Base-by-base conservation (phyloP, 2,329 filamentous ascomycete genomes). In the Arthrobotrys megalospora region DNA sequence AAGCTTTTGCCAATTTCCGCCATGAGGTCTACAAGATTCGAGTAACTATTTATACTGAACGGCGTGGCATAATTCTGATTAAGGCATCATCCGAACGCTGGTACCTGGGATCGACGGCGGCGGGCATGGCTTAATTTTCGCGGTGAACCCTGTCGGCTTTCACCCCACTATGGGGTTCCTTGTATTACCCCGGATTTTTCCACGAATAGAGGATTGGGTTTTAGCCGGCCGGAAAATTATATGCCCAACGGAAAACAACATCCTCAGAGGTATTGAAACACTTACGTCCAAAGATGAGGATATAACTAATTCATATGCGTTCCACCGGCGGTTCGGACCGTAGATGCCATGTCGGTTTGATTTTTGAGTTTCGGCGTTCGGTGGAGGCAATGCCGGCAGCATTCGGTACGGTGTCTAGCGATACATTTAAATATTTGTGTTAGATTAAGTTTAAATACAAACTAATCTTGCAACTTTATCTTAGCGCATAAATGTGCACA, bases 1-100 rank as follows among this genome's bases (percentile, higher is more conserved):
- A 72, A 65, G 68, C 68, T 70, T 64, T 72, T 48, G 68, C 68
- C 68, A 72, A 72, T 65, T 0, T 34, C 24, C 12, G 43, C 66
- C 36, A 58, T 53, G 48, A 63, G 36, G 5, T 8, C 52, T n/a
- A 43, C 24, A 24, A 53, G 50, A 53, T 24, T n/a, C 24, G 5
- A 16, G 24, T 32, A 1, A 14, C 12, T 7, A 41, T 21, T 43
- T 62, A 70, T 63, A 52, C n/a, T 38, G 28, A 24, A 28, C 16
- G 21, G 6, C 14, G 50, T 62, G 14, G 41, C n/a, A 19, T 19
- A 50, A 28, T 16, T 32, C 24, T 7, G n/a, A 21, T 16, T n/a
- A 58, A 32, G 52, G 34, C 2, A 70, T 48, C 12, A 24, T 63
- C 53, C 38, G 43, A 62, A 24, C 32, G 12, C 7, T 38, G 38